Conservation (phyloP, 768 basidiomycete genomes). For the Daedaleopsis nitida region DNA sequence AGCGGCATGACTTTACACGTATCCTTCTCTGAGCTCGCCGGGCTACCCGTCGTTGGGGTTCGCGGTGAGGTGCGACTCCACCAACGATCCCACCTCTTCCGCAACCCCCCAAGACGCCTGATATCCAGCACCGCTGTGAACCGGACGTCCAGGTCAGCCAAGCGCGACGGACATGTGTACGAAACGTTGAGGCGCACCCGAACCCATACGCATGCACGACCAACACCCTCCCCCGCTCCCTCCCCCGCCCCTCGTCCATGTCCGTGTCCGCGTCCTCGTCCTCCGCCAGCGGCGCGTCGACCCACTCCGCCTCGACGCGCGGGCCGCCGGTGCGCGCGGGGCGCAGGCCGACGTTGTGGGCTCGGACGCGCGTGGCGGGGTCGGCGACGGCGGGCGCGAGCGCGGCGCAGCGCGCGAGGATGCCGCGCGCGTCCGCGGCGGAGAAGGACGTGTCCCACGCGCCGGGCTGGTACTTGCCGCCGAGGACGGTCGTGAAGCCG, state of each 20-base stretch:
- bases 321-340: slow-evolving; percentile 58
- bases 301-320: slow-evolving; percentile 52
- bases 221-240: slow-evolving; percentile 29
- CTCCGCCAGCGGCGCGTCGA: slow-evolving; percentile 38
- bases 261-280: slow-evolving; percentile 14
- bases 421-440: slow-evolving; percentile 41
- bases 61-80: slow-evolving; percentile 18
- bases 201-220: slow-evolving; percentile 66
- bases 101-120: slow-evolving; percentile 34
- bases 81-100: slow-evolving; percentile 23
- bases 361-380: slow-evolving; percentile 44
- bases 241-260: slow-evolving; percentile 19
- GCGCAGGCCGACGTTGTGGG: slow-evolving; percentile 60
- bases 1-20: too few relatives aligned
- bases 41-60: background rate
- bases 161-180: too few relatives aligned
- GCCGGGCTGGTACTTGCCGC: slow-evolving; percentile 55
- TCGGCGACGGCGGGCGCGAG: slow-evolving; percentile 38
- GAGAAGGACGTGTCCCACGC: slow-evolving; percentile 55
- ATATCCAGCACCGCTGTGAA: slow-evolving; percentile 29
- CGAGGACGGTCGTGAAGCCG: slow-evolving; percentile 45
- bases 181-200: slow-evolving; percentile 40
- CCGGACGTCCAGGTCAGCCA: background rate
- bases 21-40: too few relatives aligned
- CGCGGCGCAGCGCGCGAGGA: slow-evolving; percentile 47